Base-by-base conservation (phyloP, 1,284 basidiomycete species). In the Gomphus sp. region DNA sequence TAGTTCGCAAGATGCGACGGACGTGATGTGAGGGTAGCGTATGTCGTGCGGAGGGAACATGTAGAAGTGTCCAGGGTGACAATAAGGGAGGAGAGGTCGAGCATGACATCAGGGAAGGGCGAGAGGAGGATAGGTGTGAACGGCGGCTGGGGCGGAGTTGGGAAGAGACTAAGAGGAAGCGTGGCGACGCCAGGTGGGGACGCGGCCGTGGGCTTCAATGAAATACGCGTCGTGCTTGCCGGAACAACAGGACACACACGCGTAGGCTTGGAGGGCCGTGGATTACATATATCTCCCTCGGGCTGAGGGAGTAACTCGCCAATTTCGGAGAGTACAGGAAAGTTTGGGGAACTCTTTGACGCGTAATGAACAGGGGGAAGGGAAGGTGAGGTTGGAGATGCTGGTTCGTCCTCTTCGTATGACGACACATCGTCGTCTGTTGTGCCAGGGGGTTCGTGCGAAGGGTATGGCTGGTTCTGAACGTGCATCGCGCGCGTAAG, bases 31-130 rank as follows among this genome's bases (percentile, higher is more conserved):
- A 91, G 70, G 2, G 89, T 87, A 36, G 74, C 73, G 58, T 88
- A 69, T 0, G 84, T 85, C 3, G 86, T 87, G 57, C 80, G 79
- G 66, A 81, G 78, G 0, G 80, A 81, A 22, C 73, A 66, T 0
- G 85, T 86, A 62, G 80, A 81, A 16, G 88, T 89, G 70, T 90
- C 88, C 51, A 90, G 64, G 4, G 81, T 80, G 52, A 90, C 77
- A 54, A 90, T 80, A 43, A 83, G 71, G 63, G 81, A 82, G 11
- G 79, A 76, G n/a, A 76, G 76, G 64, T 89, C 81, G 18, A 79
- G 63, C 8, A 71, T 66, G 49, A 69, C 68, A 4, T 71, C 70
- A 6, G 82, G 82, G 7, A 77, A 70, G n/a, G 80, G 71, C 1
- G 86, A 85, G 37, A 91, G 68, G 4, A 90, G 76, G 53, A 89